Evolutionary conservation across 805 yeast genomes (phyloP).

Genomic region (Pichia nakasei): DNA sequence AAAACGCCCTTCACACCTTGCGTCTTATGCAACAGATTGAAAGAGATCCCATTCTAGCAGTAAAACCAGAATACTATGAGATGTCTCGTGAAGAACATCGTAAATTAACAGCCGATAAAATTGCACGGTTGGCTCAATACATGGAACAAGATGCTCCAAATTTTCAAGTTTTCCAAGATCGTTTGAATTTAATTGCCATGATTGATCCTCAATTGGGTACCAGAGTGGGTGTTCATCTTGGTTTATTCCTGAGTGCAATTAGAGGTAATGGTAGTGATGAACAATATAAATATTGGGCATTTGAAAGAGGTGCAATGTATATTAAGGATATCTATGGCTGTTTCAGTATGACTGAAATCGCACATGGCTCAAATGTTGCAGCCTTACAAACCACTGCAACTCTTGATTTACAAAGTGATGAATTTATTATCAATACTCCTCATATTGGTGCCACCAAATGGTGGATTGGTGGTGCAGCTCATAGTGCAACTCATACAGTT

Average conservation of each 20-base stretch:
- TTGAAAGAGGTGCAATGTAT: slow-evolving; percentile 51
- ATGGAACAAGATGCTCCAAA: slow-evolving; percentile 37
- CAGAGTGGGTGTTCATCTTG: slow-evolving; percentile 81
- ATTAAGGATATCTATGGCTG: slow-evolving; percentile 71
- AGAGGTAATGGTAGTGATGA: slow-evolving; percentile 83
- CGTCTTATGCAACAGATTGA: slow-evolving; percentile 48
- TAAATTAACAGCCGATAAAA: slow-evolving; percentile 50
- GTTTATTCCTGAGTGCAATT: slow-evolving; percentile 71
- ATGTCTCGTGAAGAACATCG: slow-evolving; percentile 47
- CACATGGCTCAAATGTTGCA: slow-evolving; percentile 92
- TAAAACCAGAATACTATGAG: slow-evolving; percentile 50
- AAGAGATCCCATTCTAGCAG: slow-evolving; percentile 56
- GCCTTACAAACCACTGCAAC: slow-evolving; percentile 90
- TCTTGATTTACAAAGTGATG: slow-evolving; percentile 54
- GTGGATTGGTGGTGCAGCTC: slow-evolving; percentile 99
- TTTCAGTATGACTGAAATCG: slow-evolving; percentile 88
- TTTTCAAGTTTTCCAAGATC: slow-evolving; percentile 42
- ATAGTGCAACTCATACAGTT: slow-evolving; percentile 82
- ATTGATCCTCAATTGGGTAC: slow-evolving; percentile 78
- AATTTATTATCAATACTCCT: slow-evolving; percentile 76
- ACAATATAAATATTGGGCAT: slow-evolving; percentile 79
- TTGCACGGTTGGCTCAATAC: slow-evolving; percentile 51
- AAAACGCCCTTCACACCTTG: slow-evolving; percentile 39
- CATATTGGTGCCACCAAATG: slow-evolving; percentile 90
- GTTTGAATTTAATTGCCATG: slow-evolving; percentile 50